These are phyloP conservation scores for Coccomyxa sp. DNA, from an alignment of 139 green algal genomes.

Conservation along the genomic window DNA sequence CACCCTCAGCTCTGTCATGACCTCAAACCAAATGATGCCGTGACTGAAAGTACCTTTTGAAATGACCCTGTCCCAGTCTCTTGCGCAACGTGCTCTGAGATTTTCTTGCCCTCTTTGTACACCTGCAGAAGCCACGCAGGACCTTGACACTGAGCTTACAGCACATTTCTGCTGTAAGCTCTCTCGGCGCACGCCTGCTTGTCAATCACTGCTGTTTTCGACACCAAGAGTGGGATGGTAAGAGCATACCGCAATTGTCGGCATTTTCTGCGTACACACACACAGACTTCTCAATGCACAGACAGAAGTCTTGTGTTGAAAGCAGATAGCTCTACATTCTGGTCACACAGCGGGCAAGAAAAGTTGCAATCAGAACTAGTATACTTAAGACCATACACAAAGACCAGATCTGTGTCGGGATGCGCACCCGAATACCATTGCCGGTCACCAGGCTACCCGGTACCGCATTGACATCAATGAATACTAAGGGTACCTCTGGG, in stretches of 20 bases:
- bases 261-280: slow-evolving; percentile 29
- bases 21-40: too few species aligned
- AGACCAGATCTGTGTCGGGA: neutral
- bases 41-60: slow-evolving; percentile 9
- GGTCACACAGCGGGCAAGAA: neutral
- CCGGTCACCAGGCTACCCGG: slow-evolving; percentile 15
- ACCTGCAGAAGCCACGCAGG: slow-evolving; percentile 4
- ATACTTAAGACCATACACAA: neutral
- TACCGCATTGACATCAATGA: slow-evolving; percentile 27
- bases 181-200: too few species aligned
- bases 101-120: slow-evolving; percentile 19
- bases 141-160: neutral
- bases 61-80: slow-evolving; percentile 17
- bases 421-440: slow-evolving; percentile 20
- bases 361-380: too few species aligned
- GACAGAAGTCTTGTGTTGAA: too few species aligned
- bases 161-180: neutral
- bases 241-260: slow-evolving; percentile 17
- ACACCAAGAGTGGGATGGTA: neutral
- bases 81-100: slow-evolving; percentile 25
- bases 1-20: too few species aligned
- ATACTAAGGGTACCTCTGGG: slow-evolving; percentile 20
- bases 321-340: too few species aligned
- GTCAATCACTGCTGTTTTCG: neutral
- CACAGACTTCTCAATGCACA: too few species aligned